Evolutionary conservation across 2,329 filamentous ascomycete genomes (phyloP).

Genomic region (Fulvia fulva): DNA sequence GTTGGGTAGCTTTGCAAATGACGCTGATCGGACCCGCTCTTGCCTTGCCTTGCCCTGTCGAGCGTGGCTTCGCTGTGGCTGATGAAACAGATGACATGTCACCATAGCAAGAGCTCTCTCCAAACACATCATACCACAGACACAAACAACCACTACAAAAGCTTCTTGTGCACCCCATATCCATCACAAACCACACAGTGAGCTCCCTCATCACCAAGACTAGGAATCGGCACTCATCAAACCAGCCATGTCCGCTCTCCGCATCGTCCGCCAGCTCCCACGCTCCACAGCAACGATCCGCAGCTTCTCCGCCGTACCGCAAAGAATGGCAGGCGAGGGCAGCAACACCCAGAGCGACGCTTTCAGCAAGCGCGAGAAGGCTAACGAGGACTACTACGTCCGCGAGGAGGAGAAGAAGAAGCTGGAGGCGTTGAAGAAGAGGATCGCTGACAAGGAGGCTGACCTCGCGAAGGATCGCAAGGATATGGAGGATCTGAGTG

Average conservation of each 20-base stretch:
- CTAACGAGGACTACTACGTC: slow-evolving; percentile 80
- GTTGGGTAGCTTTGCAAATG: background rate
- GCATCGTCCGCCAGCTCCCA: slow-evolving; percentile 39
- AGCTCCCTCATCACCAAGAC: slow-evolving; percentile 2
- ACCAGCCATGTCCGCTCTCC: slow-evolving; percentile 26
- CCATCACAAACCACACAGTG: slow-evolving; percentile 3
- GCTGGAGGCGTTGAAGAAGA: slow-evolving; percentile 41
- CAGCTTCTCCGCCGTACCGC: slow-evolving; percentile 42
- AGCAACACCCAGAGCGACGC: slow-evolving; percentile 63
- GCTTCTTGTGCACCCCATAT: background rate
- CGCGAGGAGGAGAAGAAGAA: slow-evolving; percentile 85
- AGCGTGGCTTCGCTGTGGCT: background rate
- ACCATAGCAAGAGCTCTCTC: background rate
- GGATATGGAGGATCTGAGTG: slow-evolving; percentile 23
- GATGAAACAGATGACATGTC: background rate
- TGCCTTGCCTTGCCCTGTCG: too few species aligned
- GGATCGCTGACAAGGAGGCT: slow-evolving; percentile 32
- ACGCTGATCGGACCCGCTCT: background rate
- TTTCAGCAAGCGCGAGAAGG: slow-evolving; percentile 88
- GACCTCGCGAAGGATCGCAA: slow-evolving; percentile 30
- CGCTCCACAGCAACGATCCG: slow-evolving; percentile 32
- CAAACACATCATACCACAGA: background rate
- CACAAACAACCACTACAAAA: background rate
- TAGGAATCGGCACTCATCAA: slow-evolving; percentile 5
- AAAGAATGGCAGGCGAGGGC: slow-evolving; percentile 41